Evolutionary conservation across 495 filamentous ascomycete species (phyloP).

Genomic region (Trichoderma reesei): DNA sequence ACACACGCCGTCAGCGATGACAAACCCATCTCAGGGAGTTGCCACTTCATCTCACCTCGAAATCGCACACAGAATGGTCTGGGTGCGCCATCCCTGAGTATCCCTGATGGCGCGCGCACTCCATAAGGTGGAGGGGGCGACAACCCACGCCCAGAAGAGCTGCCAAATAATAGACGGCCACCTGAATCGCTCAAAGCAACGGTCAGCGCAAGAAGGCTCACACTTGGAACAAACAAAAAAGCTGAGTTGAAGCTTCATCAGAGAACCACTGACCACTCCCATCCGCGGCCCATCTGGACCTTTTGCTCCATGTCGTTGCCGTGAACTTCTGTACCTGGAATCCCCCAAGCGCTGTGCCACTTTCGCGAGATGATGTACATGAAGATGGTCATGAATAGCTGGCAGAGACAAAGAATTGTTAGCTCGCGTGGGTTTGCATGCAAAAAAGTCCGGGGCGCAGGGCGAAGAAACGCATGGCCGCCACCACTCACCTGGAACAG

Average conservation of each 20-base stretch:
- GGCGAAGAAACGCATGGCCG: not conserved
- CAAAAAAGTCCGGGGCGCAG: not conserved
- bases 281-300: constrained; percentile 37
- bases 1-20: not conserved
- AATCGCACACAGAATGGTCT: constrained; percentile 52
- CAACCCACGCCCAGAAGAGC: constrained; percentile 52
- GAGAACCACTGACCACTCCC: constrained; percentile 46
- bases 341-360: constrained; percentile 43
- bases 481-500: constrained; percentile 36
- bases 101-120: constrained; percentile 44
- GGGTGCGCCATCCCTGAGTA: constrained; percentile 57
- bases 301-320: constrained; percentile 45
- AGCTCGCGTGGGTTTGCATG: constrained; percentile 11
- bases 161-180: constrained; percentile 57
- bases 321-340: constrained; percentile 29
- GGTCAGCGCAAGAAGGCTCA: too few relatives aligned
- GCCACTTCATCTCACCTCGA: constrained; percentile 31
- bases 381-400: constrained; percentile 49
- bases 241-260: too few relatives aligned
- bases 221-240: too few relatives aligned
- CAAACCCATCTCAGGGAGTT: not conserved
- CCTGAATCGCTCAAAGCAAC: too few relatives aligned
- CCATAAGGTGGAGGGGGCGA: constrained; percentile 34
- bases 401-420: constrained; percentile 4
- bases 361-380: constrained; percentile 58